Conservation (phyloP, 2,329 filamentous ascomycete species). For the Cercospora zeae-maydis region DNA sequence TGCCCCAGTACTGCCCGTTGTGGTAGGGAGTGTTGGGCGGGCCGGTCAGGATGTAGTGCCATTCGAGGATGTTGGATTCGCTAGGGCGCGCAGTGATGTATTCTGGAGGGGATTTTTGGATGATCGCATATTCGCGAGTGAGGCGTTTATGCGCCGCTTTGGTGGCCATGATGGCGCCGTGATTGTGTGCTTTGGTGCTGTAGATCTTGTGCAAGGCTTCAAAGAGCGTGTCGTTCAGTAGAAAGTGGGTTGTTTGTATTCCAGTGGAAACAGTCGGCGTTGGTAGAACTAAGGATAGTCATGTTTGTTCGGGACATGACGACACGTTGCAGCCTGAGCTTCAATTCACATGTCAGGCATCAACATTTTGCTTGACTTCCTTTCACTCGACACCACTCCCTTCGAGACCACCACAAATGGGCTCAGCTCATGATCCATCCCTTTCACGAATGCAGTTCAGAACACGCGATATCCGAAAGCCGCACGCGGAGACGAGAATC, state of each 20-base stretch:
- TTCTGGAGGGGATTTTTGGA: conserved; percentile 36
- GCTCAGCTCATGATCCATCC: too few relatives aligned
- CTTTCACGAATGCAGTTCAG: too few relatives aligned
- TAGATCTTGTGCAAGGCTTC: background rate
- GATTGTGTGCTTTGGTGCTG: background rate
- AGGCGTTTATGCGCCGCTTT: conserved; percentile 41
- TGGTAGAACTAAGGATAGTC: too few relatives aligned
- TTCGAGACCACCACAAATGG: too few relatives aligned
- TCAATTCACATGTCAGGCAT: background rate
- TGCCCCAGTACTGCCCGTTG: conserved; percentile 96
- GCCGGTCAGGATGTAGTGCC: conserved; percentile 71
- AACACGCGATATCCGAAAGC: too few relatives aligned
- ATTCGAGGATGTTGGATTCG: conserved; percentile 38
- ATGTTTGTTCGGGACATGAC: too few relatives aligned
- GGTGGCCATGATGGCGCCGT: conserved; percentile 36
- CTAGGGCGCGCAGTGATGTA: conserved; percentile 36
- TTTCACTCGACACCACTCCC: background rate
- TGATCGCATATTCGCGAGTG: conserved; percentile 37
- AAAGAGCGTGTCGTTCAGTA: background rate
- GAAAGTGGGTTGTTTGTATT: too few relatives aligned
- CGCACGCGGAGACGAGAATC: background rate
- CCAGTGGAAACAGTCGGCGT: too few relatives aligned
- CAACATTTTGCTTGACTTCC: background rate
- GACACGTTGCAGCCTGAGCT: background rate
- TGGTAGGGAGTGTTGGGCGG: conserved; percentile 92